Evolutionary conservation across 2,329 filamentous ascomycete genomes (phyloP), one percentile per base, ranked within the genome.

Genomic region (Trichoderma gracile): DNA sequence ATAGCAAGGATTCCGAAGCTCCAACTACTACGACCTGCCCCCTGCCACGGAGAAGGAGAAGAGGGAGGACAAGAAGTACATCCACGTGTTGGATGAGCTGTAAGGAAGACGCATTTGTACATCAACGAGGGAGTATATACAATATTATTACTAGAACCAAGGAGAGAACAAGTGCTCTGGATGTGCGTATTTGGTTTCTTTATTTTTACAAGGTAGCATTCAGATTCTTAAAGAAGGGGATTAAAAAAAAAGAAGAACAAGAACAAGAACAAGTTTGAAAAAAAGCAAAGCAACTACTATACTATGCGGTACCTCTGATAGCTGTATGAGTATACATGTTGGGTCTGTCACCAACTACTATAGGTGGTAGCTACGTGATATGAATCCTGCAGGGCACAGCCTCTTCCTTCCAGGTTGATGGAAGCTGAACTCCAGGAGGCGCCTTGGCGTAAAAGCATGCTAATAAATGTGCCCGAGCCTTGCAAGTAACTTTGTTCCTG

Each of bases 41-140:
- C 94, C 95, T 55, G 89, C 94, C 73, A 97, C 94, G 40, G 94
- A 97, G 81, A 91, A 90, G 78, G 95, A 99, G 84, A 95, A 89
- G 85, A 85, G 86, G 72, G 93, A 98, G 78, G 93, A 98, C 80
- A 95, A 89, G 86, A 95, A 97, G 84, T 99, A 96, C 78, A 81
- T 98, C 77, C 95, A 99, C 78, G 93, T 99, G 67, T 81, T 92
- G 75, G 92, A 96, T 76, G 89, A 95, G 77, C 86, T 93, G 83
- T 95, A 88, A 66, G 53, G 21, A 38, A 33, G 21, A 15, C 23
- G 47, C 46, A 59, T 30, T 43, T 52, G 49, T 60, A 42, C 33
- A 60, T 52, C 40, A 33, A 45, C 12, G n/a, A 60, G 38, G 47
- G 56, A 60, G 23, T 27, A 42, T 52, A 60, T 60, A 60, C 52